A percentile compares a stretch with the other conserved stretches of the same genome.
Conservation (phyloP, 1,284 basidiomycete genomes). For the Ceratobasidium sp. region DNA sequence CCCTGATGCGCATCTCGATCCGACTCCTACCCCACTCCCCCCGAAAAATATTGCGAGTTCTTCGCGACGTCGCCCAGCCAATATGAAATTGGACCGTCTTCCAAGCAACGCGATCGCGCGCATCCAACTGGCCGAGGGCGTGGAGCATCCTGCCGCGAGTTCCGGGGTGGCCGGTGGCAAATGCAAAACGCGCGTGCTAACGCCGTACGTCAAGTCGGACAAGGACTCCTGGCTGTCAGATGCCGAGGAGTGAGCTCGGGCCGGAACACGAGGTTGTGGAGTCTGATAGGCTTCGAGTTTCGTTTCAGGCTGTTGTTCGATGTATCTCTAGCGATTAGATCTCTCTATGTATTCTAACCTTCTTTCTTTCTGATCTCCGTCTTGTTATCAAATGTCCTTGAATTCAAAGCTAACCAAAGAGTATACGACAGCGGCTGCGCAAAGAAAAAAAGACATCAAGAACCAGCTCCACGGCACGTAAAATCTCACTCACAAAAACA, state of each 20-base stretch:
- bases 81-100: slow-evolving; percentile 31
- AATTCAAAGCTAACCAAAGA: slow-evolving; percentile 4
- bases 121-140: slow-evolving; percentile 19
- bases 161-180: neutral
- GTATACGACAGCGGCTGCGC: neutral
- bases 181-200: slow-evolving; percentile 30
- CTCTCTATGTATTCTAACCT: slow-evolving; percentile 12
- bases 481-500: neutral
- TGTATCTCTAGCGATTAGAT: slow-evolving; percentile 30
- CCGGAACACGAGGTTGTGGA: slow-evolving; percentile 14
- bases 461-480: neutral
- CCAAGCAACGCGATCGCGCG: slow-evolving; percentile 36
- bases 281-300: slow-evolving; percentile 20
- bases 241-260: slow-evolving; percentile 9
- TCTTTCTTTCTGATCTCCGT: neutral
- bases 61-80: slow-evolving; percentile 25
- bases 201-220: slow-evolving; percentile 39
- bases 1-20: neutral
- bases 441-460: neutral
- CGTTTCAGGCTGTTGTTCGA: slow-evolving; percentile 3
- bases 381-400: slow-evolving; percentile 5
- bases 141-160: neutral
- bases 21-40: neutral
- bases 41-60: neutral
- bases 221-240: slow-evolving; percentile 24